phyloP scores from a whole-genome alignment of 306 rosid species.

The Fragaria vesca region DNA sequence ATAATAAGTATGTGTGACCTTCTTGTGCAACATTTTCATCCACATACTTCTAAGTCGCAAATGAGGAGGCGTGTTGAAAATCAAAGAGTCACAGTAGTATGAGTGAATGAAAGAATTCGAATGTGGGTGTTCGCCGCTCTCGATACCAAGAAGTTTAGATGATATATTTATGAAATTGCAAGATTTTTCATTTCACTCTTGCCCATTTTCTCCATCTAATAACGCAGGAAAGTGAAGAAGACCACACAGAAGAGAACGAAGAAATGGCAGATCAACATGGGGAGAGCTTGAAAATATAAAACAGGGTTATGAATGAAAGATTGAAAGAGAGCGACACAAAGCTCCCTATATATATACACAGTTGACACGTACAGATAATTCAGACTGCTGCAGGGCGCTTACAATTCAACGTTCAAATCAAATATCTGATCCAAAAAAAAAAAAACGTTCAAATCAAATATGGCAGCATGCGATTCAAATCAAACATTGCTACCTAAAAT shows the following conservation, averaged over 20 bases:
- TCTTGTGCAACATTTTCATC: neutral
- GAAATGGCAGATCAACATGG: slow-evolving; percentile 6
- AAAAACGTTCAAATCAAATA: neutral
- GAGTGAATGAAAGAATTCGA: neutral
- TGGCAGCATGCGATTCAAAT: slow-evolving; percentile 2
- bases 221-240: slow-evolving; percentile 11
- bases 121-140: neutral
- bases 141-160: neutral
- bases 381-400: neutral
- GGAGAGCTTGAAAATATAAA: neutral
- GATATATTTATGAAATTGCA: too few relatives aligned
- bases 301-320: neutral
- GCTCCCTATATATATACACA: neutral
- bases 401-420: neutral
- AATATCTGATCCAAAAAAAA: neutral
- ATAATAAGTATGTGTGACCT: neutral
- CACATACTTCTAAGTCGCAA: neutral
- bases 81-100: too few relatives aligned
- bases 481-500: neutral
- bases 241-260: slow-evolving; percentile 14
- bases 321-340: neutral
- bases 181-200: neutral
- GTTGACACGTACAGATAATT: neutral
- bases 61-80: neutral
- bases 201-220: neutral